Base-by-base conservation (phyloP, 352 stramenopile genomes). In the Globisporangium solare region DNA sequence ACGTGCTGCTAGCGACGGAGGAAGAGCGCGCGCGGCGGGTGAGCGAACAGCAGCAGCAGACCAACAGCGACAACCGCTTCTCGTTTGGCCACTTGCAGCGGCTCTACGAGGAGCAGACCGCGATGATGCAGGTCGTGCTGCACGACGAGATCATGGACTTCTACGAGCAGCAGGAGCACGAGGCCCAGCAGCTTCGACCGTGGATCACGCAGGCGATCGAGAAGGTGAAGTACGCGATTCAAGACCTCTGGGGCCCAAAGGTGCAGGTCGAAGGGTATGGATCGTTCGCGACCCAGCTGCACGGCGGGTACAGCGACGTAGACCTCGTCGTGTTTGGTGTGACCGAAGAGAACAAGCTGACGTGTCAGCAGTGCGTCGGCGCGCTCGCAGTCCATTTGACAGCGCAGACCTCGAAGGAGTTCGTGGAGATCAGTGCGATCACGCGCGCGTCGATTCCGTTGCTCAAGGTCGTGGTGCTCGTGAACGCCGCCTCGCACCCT, bases 241-340 rank as follows among this genome's bases (percentile, higher is more conserved):
- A 71, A 12, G 43, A 65, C 2, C 10, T 86, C 10, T 90, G 80
- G 73, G 82, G 79, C 49, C 17, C 71, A 0, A 51, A 69, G 2
- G 40, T 48, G 2, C 68, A 71, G 43, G 79, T 94, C 0, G 75
- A 92, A 66, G 63, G 65, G 7, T 94, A 92, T 49, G 85, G 85
- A 2, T 92, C 80, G 1, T 92, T 89, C 61, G 74, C 71, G 1
- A 92, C 82, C 0, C 67, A 71, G n/a, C 58, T 94, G 15, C 77
- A 92, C 35, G 67, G 76, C 0, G 68, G 70, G 18, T 64, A 73
- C 18, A 92, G 82, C 41, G 85, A 94, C 22, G 82, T 94, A 6
- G 85, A 94, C 51, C 54, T 94, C 3, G 83, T 94, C 1, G 80
- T 94, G 12, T 90, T 88, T 70, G 75, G 76, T 4, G 79, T 80